These are phyloP conservation scores for Didymellaceae sp. DNA, from an alignment of 2,329 filamentous ascomycete genomes.

Conservation along the genomic window DNA sequence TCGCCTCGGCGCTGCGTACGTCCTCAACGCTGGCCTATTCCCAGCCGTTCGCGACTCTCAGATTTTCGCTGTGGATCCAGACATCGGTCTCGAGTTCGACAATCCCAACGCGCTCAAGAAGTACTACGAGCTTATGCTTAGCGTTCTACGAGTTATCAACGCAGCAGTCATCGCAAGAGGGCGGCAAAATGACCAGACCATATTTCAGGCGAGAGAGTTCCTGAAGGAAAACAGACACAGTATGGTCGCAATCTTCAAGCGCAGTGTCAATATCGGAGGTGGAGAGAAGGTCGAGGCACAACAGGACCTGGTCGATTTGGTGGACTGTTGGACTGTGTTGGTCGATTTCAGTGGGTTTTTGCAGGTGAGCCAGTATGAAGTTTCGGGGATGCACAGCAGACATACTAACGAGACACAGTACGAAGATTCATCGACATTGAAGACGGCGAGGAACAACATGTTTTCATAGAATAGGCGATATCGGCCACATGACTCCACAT, in stretches of 20 bases:
- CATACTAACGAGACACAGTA: conserved; percentile 30
- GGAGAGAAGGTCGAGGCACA: conserved; percentile 62
- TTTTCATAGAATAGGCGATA: conserved; percentile 34
- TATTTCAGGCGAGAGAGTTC: conserved; percentile 80
- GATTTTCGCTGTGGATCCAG: conserved; percentile 89
- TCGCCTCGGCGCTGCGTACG: conserved; percentile 79
- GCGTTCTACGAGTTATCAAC: conserved; percentile 80
- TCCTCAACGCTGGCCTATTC: conserved; percentile 91
- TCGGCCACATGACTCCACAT: too few relatives aligned
- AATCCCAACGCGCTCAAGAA: conserved; percentile 74
- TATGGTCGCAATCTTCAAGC: conserved; percentile 88
- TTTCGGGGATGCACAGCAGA: accelerated
- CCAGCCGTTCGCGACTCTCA: conserved; percentile 78
- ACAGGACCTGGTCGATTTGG: conserved; percentile 74
- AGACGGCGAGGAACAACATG: conserved; percentile 30
- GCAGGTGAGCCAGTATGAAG: conserved; percentile 65
- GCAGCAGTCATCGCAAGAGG: conserved; percentile 83
- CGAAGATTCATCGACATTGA: conserved; percentile 37
- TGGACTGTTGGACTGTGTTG: conserved; percentile 83
- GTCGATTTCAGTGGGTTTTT: conserved; percentile 84
- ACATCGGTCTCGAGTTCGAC: conserved; percentile 80
- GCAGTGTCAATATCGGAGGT: conserved; percentile 76
- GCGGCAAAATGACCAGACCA: conserved; percentile 74
- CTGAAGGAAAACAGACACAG: conserved; percentile 81
- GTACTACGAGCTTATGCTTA: conserved; percentile 84